These are phyloP conservation scores for Mortierella sp. DNA, from an alignment of 371 early-diverging fungal genomes.

Conservation along the genomic window DNA sequence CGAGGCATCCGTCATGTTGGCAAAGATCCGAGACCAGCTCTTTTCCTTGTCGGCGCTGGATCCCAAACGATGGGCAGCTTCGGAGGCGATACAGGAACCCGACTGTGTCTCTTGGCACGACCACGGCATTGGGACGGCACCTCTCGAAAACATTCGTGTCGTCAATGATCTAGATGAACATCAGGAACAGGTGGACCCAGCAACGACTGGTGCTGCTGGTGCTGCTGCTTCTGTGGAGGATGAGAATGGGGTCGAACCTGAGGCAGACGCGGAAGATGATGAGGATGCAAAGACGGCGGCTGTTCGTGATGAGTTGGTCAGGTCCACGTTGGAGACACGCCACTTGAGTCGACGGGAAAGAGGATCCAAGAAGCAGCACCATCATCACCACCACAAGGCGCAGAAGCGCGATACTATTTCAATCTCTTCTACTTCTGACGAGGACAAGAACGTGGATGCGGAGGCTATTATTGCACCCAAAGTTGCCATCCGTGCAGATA, in stretches of 20 bases:
- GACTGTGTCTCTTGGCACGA: slow-evolving; percentile 41
- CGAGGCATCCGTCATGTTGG: slow-evolving; percentile 1
- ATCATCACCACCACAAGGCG: slow-evolving; percentile 26
- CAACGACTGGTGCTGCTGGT: not conserved
- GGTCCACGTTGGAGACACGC: slow-evolving; percentile 20
- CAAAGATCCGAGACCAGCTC: slow-evolving; percentile 16
- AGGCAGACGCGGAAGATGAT: slow-evolving; percentile 9
- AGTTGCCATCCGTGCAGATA: slow-evolving; percentile 23
- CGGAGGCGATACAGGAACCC: slow-evolving; percentile 29
- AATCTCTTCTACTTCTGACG: no score
- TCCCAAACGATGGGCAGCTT: slow-evolving; percentile 32
- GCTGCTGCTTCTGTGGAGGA: slow-evolving; percentile 14
- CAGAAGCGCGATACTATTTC: slow-evolving; percentile 10
- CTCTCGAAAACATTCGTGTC: slow-evolving; percentile 22
- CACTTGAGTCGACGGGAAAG: slow-evolving; percentile 39
- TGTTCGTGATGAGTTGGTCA: not conserved
- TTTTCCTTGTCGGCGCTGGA: slow-evolving; percentile 9
- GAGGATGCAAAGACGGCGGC: not conserved
- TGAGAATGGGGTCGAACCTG: not conserved
- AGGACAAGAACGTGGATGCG: not conserved
- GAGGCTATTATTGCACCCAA: not conserved
- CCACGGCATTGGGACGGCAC: slow-evolving; percentile 19
- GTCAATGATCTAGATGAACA: slow-evolving; percentile 16
- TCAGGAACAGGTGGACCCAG: not conserved
- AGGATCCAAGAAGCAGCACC: slow-evolving; percentile 26